These are phyloP conservation scores for Lichtheimia ramosa DNA, from an alignment of 371 early-diverging fungal species.

Conservation along the genomic window DNA sequence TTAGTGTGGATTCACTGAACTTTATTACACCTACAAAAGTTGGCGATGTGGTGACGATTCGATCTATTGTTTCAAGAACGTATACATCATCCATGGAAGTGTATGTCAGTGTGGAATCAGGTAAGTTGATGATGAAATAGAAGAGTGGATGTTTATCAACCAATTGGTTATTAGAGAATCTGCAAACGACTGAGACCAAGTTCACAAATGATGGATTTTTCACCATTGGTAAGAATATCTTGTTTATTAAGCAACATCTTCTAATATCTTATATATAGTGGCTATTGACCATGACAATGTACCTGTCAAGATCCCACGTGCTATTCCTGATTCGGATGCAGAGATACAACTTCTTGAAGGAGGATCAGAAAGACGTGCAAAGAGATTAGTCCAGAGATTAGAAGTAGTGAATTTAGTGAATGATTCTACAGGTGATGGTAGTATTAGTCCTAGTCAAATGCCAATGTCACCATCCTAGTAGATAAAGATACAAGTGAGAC, in stretches of 20 bases:
- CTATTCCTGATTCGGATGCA: slow-evolving; percentile 42
- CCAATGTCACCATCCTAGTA: background rate
- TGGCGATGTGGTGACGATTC: slow-evolving; percentile 62
- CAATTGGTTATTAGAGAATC: slow-evolving; percentile 36
- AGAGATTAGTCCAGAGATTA: slow-evolving; percentile 41
- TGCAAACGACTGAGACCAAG: slow-evolving; percentile 55
- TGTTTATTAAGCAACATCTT: too few species aligned
- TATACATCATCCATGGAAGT: slow-evolving; percentile 64
- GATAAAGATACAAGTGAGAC: background rate
- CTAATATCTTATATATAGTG: too few species aligned
- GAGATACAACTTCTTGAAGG: slow-evolving; percentile 43
- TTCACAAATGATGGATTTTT: slow-evolving; percentile 68
- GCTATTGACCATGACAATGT: slow-evolving; percentile 45
- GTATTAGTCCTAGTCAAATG: background rate
- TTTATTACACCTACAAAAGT: slow-evolving; percentile 56
- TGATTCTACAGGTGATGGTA: background rate
- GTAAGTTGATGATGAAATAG: slow-evolving; percentile 14
- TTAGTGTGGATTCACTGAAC: slow-evolving; percentile 42
- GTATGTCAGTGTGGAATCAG: slow-evolving; percentile 61
- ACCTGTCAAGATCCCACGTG: slow-evolving; percentile 45
- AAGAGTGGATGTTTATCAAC: background rate
- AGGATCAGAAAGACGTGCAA: slow-evolving; percentile 40
- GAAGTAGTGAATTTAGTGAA: slow-evolving; percentile 41
- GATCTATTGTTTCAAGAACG: slow-evolving; percentile 56
- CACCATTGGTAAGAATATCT: slow-evolving; percentile 49